A percentile compares a stretch with the other conserved stretches of the same genome.
Conservation (phyloP, 352 stramenopile species). For the Globisporangium nunn region DNA sequence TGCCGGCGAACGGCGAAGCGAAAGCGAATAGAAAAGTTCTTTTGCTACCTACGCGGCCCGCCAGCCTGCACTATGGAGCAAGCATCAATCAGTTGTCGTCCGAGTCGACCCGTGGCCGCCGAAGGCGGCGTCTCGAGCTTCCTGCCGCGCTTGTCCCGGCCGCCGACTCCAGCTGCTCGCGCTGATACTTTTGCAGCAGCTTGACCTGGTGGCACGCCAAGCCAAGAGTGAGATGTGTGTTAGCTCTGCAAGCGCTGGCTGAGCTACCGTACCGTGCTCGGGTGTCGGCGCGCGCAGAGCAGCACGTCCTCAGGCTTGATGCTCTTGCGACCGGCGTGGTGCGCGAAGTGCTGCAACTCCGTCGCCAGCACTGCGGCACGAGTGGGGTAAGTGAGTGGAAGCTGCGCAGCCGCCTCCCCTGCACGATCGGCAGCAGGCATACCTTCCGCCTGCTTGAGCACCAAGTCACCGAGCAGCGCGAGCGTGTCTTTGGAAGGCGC, state of each 20-base stretch:
- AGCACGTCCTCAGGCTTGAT: conserved; percentile 71
- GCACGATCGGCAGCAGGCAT: no score
- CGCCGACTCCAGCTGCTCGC: conserved; percentile 24
- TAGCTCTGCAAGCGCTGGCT: not conserved
- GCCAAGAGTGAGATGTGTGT: not conserved
- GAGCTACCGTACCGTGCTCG: conserved; percentile 28
- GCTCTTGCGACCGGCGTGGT: conserved; percentile 61
- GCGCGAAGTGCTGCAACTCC: conserved; percentile 70
- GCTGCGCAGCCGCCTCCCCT: no score
- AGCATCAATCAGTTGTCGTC: conserved; percentile 5
- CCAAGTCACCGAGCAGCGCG: conserved; percentile 52
- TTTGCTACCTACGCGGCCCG: not conserved
- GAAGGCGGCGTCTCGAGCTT: conserved; percentile 16
- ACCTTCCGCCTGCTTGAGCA: conserved; percentile 63
- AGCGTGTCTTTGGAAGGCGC: conserved; percentile 58
- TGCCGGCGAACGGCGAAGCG: not conserved
- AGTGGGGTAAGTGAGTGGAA: not conserved
- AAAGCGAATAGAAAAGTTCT: not conserved
- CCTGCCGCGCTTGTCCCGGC: conserved; percentile 5
- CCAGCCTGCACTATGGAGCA: not conserved
- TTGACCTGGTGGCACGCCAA: conserved; percentile 22
- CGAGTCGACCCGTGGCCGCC: conserved; percentile 9
- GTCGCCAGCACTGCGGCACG: conserved; percentile 46
- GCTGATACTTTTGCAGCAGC: conserved; percentile 51
- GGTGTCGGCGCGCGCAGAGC: conserved; percentile 58